These are phyloP conservation scores for Solanum tacnaense DNA, from an alignment of 257 asterid genomes.

Conservation along the genomic window DNA sequence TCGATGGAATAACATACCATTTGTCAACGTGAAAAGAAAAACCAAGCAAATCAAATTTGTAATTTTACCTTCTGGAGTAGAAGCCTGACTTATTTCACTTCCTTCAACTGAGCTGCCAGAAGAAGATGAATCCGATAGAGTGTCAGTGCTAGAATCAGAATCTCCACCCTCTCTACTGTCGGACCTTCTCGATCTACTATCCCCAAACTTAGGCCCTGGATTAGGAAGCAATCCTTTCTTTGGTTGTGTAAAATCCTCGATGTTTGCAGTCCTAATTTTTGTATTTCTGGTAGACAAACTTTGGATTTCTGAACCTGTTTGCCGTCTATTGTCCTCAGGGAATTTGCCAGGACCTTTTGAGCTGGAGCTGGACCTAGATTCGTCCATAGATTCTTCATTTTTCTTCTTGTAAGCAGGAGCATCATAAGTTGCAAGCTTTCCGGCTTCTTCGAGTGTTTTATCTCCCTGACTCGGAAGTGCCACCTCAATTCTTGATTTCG, in stretches of 20 bases:
- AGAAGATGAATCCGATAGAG: constrained; percentile 48
- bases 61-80: constrained; percentile 37
- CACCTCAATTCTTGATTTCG: constrained; percentile 6
- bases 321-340: constrained; percentile 12
- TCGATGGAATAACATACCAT: not conserved
- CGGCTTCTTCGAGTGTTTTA: constrained; percentile 11
- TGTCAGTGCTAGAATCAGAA: constrained; percentile 30
- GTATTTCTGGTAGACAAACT: constrained; percentile 10
- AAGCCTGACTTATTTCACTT: constrained; percentile 41
- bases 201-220: constrained; percentile 33
- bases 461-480: constrained; percentile 13
- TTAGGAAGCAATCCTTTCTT: constrained; percentile 28
- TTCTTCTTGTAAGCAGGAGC: constrained; percentile 10
- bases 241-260: constrained; percentile 16
- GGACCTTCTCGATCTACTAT: constrained; percentile 41
- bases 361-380: constrained; percentile 18
- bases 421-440: constrained; percentile 9
- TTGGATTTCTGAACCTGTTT: constrained; percentile 5
- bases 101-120: constrained; percentile 43
- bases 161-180: constrained; percentile 33
- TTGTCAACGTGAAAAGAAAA: not conserved
- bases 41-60: not conserved
- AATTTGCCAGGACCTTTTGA: constrained; percentile 16
- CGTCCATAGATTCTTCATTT: constrained; percentile 17
- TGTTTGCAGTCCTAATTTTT: not conserved